phyloP scores from a whole-genome alignment of 1,284 basidiomycete genomes.

The Tilletia setariae region DNA sequence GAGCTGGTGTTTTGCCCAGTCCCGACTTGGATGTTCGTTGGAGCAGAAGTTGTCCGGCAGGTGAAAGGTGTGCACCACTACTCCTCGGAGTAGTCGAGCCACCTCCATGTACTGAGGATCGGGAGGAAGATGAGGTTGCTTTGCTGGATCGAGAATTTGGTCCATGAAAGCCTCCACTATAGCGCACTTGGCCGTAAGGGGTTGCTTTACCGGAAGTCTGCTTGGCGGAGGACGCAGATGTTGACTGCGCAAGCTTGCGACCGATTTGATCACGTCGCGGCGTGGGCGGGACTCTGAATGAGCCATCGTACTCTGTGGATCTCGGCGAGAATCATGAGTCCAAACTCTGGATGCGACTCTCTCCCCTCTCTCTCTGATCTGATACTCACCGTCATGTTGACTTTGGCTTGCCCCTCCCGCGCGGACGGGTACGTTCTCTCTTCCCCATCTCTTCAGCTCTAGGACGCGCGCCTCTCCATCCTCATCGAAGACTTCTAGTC shows the following conservation, averaged over 20 bases:
- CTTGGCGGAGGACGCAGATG: neutral
- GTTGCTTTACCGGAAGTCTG: neutral
- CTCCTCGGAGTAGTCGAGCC: neutral
- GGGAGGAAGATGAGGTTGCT: too few species aligned
- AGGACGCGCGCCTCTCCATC: neutral
- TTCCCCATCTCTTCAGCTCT: slow-evolving; percentile 8
- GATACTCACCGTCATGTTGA: neutral
- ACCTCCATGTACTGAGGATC: neutral
- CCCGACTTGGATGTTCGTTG: neutral
- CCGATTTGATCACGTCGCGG: slow-evolving; percentile 8
- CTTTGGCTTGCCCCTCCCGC: neutral
- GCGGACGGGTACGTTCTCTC: slow-evolving; percentile 4
- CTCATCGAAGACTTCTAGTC: slow-evolving; percentile 11
- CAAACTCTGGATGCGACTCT: neutral
- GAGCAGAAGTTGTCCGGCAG: neutral
- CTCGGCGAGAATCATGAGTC: neutral
- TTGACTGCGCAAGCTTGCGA: neutral
- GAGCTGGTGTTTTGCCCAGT: neutral
- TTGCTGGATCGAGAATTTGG: too few species aligned
- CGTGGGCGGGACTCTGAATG: neutral
- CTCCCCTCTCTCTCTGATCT: neutral
- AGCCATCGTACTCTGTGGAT: slow-evolving; percentile 1
- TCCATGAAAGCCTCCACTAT: neutral
- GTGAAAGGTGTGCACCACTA: neutral
- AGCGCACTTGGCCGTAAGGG: slow-evolving; percentile 5